Percentiles rank a stretch among this genome's conserved stretches.
These are phyloP conservation scores for Neofusicoccum sp. DNA, from an alignment of 2,329 filamentous ascomycete species.

Conservation along the genomic window DNA sequence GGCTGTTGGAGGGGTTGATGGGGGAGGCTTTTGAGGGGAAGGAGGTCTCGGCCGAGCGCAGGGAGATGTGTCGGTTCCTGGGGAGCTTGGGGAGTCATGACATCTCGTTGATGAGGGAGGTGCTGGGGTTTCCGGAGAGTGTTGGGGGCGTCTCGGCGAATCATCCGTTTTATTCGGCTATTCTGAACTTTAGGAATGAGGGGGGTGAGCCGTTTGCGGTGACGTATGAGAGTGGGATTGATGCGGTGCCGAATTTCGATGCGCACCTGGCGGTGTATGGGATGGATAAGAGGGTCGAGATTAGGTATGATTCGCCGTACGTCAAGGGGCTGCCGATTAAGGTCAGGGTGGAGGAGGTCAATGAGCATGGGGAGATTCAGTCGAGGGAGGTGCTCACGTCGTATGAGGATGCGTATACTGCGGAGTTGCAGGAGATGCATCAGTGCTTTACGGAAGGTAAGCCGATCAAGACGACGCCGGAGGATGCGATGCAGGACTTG, in stretches of 20 bases:
- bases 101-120: slow-evolving; percentile 16
- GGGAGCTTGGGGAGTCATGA: slow-evolving; percentile 51
- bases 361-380: slow-evolving; percentile 31
- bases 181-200: slow-evolving; percentile 11
- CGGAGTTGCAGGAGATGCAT: slow-evolving; percentile 38
- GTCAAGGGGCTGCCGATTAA: slow-evolving; percentile 56
- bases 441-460: slow-evolving; percentile 32
- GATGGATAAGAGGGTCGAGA: slow-evolving; percentile 52
- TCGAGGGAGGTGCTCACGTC: slow-evolving; percentile 31
- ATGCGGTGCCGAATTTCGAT: slow-evolving; percentile 54
- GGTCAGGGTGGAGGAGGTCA: slow-evolving; percentile 48
- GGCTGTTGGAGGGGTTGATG: slow-evolving; percentile 29
- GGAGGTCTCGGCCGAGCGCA: slow-evolving; percentile 28
- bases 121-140: slow-evolving; percentile 1
- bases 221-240: slow-evolving; percentile 58
- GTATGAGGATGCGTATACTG: slow-evolving; percentile 38
- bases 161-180: slow-evolving; percentile 15
- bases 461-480: slow-evolving; percentile 34
- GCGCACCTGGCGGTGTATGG: slow-evolving; percentile 55
- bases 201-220: slow-evolving; percentile 50
- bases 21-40: slow-evolving; percentile 35
- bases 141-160: slow-evolving; percentile 16
- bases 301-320: slow-evolving; percentile 59
- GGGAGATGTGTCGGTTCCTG: slow-evolving; percentile 43
- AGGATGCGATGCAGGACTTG: slow-evolving; percentile 39